Base-by-base conservation (phyloP, 768 basidiomycete species). In the Tricholoma bakamatsutake region DNA sequence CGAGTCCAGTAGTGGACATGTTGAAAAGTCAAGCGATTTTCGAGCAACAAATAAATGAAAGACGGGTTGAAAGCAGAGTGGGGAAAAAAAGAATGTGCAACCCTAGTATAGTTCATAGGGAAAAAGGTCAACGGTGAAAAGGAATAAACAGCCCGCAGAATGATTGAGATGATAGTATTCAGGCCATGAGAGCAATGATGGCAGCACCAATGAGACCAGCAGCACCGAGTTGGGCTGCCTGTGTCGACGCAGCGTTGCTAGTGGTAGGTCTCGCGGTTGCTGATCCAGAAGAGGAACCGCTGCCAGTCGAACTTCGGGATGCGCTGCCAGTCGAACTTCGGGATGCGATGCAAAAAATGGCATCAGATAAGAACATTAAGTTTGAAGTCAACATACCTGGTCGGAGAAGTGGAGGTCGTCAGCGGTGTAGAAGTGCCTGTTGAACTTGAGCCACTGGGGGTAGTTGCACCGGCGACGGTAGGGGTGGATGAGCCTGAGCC, bases 81-180 rank as follows among this genome's bases (percentile, higher is more conserved):
- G 24, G 17, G 55, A 18, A 13, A 40, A 55, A 18, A 13, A 40
- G 18, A 13, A 59, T 73, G 28, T 52, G 80, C 81, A 9, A 11
- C 83, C 76, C 76, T 83, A 0, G 21, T 24, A 24, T 24, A 85
- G 87, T 61, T 87, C 85, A 76, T 46, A 87, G 70, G 64, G 71
- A 89, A 73, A 68, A 45, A 59, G 42, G 54, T 59, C 55, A 48
- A 53, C 48, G 12, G 46, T 42, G 30, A 33, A 30, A 55, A 46
- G 52, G 13, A 50, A 56, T 18, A 45, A 53, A 17, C 43, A 46
- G 48, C 17, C n/a, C 48, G 57, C 9, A 30, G 43, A 6, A 39
- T 24, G 18, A 48, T 56, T 50, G 56, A 56, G 11, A 45, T 37
- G 15, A 52, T 21, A 18, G 54, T 39, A 9, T 63, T 78, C 70